These are phyloP conservation scores for Erysimum pusillum DNA, from an alignment of 441 rosid species.

Conservation along the genomic window DNA sequence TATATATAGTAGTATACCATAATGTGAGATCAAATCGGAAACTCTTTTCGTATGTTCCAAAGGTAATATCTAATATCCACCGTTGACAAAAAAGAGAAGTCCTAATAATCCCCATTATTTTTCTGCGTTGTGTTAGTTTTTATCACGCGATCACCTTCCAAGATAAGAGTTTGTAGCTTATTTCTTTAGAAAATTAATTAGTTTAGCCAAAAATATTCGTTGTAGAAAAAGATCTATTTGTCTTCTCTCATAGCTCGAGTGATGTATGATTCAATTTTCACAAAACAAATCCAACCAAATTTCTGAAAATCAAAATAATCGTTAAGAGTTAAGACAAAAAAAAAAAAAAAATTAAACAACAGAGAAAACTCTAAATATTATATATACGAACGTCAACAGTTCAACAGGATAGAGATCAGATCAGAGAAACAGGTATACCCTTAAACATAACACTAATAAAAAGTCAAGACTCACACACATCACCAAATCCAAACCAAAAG, in stretches of 20 bases:
- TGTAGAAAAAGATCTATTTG: neutral
- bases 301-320: neutral
- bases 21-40: neutral
- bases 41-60: neutral
- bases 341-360: neutral
- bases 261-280: neutral
- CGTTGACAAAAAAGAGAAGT: neutral
- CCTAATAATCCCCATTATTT: neutral
- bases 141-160: neutral
- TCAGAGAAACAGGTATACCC: neutral
- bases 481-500: conserved; percentile 46
- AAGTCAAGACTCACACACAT: conserved; percentile 46
- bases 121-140: neutral
- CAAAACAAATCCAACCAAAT: neutral
- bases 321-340: neutral
- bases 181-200: neutral
- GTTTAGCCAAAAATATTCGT: neutral
- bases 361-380: neutral
- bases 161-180: neutral
- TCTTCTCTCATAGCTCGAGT: neutral
- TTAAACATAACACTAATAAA: neutral
- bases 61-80: neutral
- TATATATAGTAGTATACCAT: no score
- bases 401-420: neutral
- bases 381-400: neutral